Conservation (phyloP, 2,329 filamentous ascomycete species). For the Aotearoamyces nothofagi region DNA sequence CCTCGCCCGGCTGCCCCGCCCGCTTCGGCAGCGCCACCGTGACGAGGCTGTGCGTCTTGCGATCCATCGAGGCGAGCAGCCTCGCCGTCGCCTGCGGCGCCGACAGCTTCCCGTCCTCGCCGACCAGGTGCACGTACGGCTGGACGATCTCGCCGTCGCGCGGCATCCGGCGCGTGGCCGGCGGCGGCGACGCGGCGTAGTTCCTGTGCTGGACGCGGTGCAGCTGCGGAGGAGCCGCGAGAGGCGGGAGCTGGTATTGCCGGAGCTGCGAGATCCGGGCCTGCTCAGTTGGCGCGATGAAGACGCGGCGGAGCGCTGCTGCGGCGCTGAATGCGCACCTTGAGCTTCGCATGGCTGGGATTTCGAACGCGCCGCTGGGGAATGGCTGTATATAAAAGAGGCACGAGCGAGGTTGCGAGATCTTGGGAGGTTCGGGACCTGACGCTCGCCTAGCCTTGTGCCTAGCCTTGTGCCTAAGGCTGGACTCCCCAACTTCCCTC, state of each 20-base stretch:
- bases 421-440: no score
- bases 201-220: constrained; percentile 5
- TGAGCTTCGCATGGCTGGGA: constrained; percentile 13
- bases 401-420: background rate
- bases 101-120: constrained; percentile 20
- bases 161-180: constrained; percentile 19
- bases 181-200: constrained; percentile 6
- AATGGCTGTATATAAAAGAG: no score
- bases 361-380: no score
- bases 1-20: constrained; percentile 4
- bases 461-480: no score
- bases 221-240: background rate
- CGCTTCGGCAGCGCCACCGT: constrained; percentile 24
- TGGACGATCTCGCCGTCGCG: constrained; percentile 32
- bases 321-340: constrained; percentile 25
- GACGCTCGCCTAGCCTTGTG: no score
- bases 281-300: constrained; percentile 23
- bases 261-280: constrained; percentile 11
- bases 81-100: constrained; percentile 16
- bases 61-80: constrained; percentile 30
- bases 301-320: constrained; percentile 30
- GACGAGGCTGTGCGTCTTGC: constrained; percentile 31
- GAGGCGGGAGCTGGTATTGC: constrained; percentile 5
- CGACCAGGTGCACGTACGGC: constrained; percentile 27
- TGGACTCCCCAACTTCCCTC: no score